Percentiles rank a stretch among this genome's conserved stretches.
phyloP scores from a whole-genome alignment of 345 rosid species.

The Hibiscus mutabilis region DNA sequence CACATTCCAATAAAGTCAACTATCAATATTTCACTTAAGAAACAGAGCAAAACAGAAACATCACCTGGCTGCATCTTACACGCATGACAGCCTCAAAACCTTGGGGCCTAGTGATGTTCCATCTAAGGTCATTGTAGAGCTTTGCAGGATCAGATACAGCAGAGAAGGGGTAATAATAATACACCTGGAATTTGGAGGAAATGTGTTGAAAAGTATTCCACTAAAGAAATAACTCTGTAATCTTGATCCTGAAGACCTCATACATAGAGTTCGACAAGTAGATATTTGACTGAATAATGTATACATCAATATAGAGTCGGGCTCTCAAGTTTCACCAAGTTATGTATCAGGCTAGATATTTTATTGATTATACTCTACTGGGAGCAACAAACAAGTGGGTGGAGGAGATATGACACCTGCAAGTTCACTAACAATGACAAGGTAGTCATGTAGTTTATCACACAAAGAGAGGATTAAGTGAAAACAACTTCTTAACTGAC shows the following conservation, averaged over 20 bases:
- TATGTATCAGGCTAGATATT: neutral
- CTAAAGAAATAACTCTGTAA: neutral
- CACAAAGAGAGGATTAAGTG: neutral
- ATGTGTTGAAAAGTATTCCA: constrained; percentile 5
- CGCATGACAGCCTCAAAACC: constrained; percentile 99
- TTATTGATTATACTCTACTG: neutral
- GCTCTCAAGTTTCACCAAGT: constrained; percentile 1
- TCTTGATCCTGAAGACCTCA: neutral
- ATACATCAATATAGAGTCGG: neutral
- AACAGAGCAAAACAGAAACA: neutral
- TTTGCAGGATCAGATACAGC: constrained; percentile 86
- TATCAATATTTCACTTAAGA: neutral
- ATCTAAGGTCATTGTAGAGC: constrained; percentile 94
- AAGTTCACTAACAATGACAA: constrained; percentile 1
- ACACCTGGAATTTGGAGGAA: constrained; percentile 49
- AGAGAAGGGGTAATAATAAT: constrained; percentile 87
- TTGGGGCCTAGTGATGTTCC: constrained; percentile 97
- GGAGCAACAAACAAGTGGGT: neutral
- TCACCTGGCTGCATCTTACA: constrained; percentile 93
- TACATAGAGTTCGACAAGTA: neutral
- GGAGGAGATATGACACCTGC: neutral
- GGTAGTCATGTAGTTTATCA: neutral
- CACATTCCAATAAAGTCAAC: neutral
- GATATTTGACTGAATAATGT: neutral
- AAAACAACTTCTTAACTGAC: neutral